Conservation (phyloP, 345 rosid species). For the Bruguiera parviflora region DNA sequence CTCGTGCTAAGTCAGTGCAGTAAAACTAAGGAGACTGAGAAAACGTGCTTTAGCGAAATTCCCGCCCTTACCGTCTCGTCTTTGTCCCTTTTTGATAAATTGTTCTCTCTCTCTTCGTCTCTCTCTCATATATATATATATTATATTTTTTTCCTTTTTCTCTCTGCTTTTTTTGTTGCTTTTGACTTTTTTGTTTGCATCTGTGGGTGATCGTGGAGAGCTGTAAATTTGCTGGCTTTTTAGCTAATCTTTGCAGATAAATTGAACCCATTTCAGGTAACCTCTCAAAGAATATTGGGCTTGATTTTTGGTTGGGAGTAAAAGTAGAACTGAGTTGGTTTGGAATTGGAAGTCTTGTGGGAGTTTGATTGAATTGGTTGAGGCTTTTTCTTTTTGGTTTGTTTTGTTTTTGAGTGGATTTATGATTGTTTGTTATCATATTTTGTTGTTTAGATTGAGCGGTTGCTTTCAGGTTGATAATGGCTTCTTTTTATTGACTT, state of each 20-base stretch:
- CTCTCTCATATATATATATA: no score
- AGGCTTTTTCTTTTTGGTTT: background rate
- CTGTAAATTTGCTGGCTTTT: background rate
- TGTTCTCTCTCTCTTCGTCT: no score
- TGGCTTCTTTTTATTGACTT: background rate
- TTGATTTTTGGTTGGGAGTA: background rate
- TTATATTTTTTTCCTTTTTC: no score
- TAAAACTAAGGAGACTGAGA: background rate
- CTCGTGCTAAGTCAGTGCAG: background rate
- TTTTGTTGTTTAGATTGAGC: background rate
- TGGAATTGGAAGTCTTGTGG: background rate
- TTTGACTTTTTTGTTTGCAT: background rate
- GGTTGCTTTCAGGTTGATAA: background rate
- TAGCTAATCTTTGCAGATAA: background rate
- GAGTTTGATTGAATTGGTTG: conserved; percentile 6
- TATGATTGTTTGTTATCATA: background rate
- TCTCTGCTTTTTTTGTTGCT: background rate
- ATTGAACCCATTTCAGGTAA: conserved; percentile 1
- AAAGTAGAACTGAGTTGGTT: background rate
- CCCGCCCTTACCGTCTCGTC: conserved; percentile 23
- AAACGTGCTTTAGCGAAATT: background rate
- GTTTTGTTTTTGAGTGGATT: background rate
- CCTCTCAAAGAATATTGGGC: background rate
- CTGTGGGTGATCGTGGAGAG: background rate
- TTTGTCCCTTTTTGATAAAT: no score